Base-by-base conservation (phyloP, 192 early-diverging fungal species). In the Gigaspora rosea region DNA sequence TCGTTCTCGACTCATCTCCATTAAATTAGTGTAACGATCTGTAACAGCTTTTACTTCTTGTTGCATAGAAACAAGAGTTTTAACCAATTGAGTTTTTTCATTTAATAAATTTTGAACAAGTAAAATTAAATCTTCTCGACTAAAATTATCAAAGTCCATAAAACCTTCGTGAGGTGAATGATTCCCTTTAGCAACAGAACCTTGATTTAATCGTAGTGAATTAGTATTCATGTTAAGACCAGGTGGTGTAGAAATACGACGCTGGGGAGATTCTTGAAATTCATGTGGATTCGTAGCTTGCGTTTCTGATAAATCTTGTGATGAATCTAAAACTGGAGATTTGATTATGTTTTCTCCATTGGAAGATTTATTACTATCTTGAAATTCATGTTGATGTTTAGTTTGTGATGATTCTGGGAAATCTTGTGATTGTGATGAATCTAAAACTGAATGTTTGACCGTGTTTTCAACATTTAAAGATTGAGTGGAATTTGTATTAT, bases 21-120 rank as follows among this genome's bases (percentile, higher is more conserved):
- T 75, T 10, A 89, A 48, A 35, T 85, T 83, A 6, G 80, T 80
- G 46, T 85, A 88, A 6, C 82, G 80, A 32, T 61, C 71, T 0
- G 75, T 84, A 59, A 88, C 57, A n/a, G 81, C 80, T 3, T 81
- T 80, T 48, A 88, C 80, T 16, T 88, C 86, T 64, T 87, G 83
- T 64, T 87, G 88, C 73, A 87, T 78, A 32, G 79, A 81, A 33
- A 84, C 57, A 18, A 87, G 48, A 0, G 83, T 81, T 9, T 80
- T 79, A 27, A 87, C 50, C n/a, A 89, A 48, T 12, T 83, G 80
- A 15, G 75, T 71, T 50, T 87, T 87, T 49, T 86, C 86, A 10
- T 76, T 64, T 51, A 84, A 85, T 48, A 89, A 52, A 3, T 79
- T 82, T 11, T 81, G 78, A 22, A 84, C 76, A 10, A 84, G 51